Conservation (phyloP, 257 asterid genomes). For the Petrea volubilis region DNA sequence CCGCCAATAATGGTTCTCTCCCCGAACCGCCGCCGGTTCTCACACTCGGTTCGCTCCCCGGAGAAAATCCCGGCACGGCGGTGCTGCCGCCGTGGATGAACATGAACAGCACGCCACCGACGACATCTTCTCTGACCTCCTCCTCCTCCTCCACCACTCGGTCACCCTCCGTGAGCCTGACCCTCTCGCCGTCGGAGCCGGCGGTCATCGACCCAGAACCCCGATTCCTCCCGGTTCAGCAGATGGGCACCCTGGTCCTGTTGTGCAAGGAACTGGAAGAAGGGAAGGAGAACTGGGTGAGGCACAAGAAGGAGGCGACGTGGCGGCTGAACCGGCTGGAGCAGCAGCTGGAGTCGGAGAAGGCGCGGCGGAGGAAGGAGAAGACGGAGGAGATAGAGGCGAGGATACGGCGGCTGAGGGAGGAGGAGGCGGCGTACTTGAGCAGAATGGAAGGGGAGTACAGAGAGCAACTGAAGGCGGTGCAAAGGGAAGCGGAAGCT, state of each 20-base stretch:
- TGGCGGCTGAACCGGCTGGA: slow-evolving; percentile 81
- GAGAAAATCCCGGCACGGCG: slow-evolving; percentile 29
- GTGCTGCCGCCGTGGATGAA: slow-evolving; percentile 53
- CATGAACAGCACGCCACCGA: slow-evolving; percentile 29
- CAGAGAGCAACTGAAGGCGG: slow-evolving; percentile 52
- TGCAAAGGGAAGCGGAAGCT: slow-evolving; percentile 71
- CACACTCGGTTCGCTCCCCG: slow-evolving; percentile 34
- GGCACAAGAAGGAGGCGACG: slow-evolving; percentile 72
- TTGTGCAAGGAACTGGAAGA: slow-evolving; percentile 67
- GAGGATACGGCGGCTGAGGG: slow-evolving; percentile 51
- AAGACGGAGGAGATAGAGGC: slow-evolving; percentile 60
- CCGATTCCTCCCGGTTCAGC: slow-evolving; percentile 45
- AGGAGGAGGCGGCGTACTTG: slow-evolving; percentile 53
- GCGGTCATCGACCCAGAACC: slow-evolving; percentile 36
- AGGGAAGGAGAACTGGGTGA: slow-evolving; percentile 60
- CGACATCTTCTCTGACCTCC: slow-evolving; percentile 50
- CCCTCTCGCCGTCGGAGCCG: slow-evolving; percentile 68
- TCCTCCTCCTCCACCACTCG: slow-evolving; percentile 51
- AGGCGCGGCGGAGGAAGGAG: slow-evolving; percentile 61
- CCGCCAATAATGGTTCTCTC: too few relatives aligned
- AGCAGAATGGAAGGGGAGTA: slow-evolving; percentile 66
- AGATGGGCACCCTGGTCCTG: slow-evolving; percentile 49
- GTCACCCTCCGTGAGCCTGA: slow-evolving; percentile 66
- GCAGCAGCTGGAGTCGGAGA: slow-evolving; percentile 76
- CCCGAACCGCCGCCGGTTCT: slow-evolving; percentile 54